Percentiles rank a stretch among this genome's conserved stretches.
Conservation (phyloP, 208 protist genomes). For the Porcisia deanei region DNA sequence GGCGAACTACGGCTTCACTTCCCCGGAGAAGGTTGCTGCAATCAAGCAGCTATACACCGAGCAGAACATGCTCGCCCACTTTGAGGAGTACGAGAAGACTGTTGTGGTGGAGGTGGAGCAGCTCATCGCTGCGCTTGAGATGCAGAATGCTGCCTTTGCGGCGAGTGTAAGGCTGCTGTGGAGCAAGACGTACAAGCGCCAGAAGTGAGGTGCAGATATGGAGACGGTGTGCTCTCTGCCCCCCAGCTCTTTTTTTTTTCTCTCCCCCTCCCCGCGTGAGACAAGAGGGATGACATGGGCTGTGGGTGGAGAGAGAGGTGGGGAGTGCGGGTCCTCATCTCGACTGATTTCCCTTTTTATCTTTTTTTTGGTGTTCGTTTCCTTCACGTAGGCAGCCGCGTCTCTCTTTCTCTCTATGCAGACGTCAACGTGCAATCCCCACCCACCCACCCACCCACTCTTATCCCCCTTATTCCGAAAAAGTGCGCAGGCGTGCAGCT, state of each 20-base stretch:
- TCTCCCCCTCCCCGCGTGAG: neutral
- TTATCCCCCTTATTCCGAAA: neutral
- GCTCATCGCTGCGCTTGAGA: conserved; percentile 45
- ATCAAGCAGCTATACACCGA: conserved; percentile 93
- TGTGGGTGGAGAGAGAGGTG: neutral
- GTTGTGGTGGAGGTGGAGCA: conserved; percentile 60
- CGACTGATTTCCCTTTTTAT: conserved; percentile 20
- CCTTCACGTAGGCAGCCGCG: neutral
- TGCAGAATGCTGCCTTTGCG: conserved; percentile 48
- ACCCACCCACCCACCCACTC: neutral
- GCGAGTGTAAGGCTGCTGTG: conserved; percentile 70
- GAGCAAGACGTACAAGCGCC: conserved; percentile 89
- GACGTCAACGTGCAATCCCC: neutral
- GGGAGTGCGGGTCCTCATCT: neutral
- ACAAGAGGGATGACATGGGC: neutral
- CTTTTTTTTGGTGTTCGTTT: conserved; percentile 4
- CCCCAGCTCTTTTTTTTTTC: neutral
- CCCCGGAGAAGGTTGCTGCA: conserved; percentile 68
- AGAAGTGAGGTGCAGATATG: conserved; percentile 45
- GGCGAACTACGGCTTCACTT: conserved; percentile 88
- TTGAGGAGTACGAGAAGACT: conserved; percentile 76
- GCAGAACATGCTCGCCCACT: conserved; percentile 69
- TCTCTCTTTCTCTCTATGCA: neutral
- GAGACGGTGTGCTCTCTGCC: neutral
- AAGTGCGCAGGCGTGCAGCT: neutral